A percentile compares a stretch with the other conserved stretches of the same genome.
phyloP scores from a whole-genome alignment of 345 rosid species.

The Luvunga scandens region DNA sequence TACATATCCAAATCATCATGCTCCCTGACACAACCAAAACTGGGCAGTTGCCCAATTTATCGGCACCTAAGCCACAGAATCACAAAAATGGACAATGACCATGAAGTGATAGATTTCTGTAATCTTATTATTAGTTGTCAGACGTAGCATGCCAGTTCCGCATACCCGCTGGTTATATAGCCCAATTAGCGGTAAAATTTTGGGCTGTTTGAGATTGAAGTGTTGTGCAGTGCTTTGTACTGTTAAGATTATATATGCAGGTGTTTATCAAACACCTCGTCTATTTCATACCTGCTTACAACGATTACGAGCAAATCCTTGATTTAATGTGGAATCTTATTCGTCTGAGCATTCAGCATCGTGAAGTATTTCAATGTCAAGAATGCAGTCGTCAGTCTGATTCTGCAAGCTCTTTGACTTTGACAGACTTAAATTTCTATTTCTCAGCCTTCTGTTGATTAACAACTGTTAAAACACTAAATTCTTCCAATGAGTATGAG shows the following conservation, averaged over 20 bases:
- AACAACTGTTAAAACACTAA: rapidly evolving
- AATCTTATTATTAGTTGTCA: neutral
- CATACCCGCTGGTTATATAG: neutral
- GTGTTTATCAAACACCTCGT: no score
- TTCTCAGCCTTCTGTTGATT: no score
- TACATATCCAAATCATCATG: neutral
- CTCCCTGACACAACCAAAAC: neutral
- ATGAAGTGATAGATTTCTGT: neutral
- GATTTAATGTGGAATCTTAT: no score
- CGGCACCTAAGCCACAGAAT: neutral
- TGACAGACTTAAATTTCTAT: no score
- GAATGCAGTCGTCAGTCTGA: no score
- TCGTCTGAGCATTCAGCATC: no score
- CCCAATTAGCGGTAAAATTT: neutral
- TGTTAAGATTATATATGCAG: no score
- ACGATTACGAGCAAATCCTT: no score
- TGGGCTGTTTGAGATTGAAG: neutral
- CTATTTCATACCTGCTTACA: no score
- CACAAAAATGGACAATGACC: neutral
- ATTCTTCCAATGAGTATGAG: no score
- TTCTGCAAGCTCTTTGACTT: no score
- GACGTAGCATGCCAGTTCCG: neutral
- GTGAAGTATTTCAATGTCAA: no score
- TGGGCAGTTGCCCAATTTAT: neutral
- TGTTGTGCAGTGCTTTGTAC: neutral